A percentile compares a stretch with the other conserved stretches of the same genome.
Evolutionary conservation across 1,284 basidiomycete species (phyloP).

Genomic region (Trametes polyzona): DNA sequence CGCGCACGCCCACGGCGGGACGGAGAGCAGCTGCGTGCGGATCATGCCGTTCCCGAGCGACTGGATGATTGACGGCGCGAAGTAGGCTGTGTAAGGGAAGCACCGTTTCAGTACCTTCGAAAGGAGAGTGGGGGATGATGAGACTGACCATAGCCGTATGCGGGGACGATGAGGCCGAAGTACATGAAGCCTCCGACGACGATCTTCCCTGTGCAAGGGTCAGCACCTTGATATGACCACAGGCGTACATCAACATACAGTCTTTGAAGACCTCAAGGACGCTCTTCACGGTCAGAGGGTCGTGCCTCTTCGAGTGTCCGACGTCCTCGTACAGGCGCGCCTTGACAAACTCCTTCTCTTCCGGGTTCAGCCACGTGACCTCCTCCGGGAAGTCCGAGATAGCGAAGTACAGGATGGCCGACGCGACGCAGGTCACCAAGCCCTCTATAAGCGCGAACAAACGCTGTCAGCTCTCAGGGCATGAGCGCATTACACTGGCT

Average conservation of each 20-base stretch:
- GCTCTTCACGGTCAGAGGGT: constrained; percentile 26
- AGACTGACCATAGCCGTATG: constrained; percentile 35
- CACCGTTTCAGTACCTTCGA: neutral
- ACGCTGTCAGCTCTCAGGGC: neutral
- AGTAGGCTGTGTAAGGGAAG: constrained; percentile 29
- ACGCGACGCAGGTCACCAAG: constrained; percentile 38
- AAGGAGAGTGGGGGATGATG: neutral
- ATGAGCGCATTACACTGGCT: neutral
- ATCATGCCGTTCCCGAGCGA: constrained; percentile 48
- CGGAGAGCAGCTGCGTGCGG: constrained; percentile 54
- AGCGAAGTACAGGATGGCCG: constrained; percentile 31
- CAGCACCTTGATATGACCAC: too few species aligned
- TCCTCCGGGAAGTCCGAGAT: constrained; percentile 39
- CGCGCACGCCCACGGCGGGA: constrained; percentile 48
- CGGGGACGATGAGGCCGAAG: constrained; percentile 37
- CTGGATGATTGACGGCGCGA: constrained; percentile 41
- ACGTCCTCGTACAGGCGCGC: constrained; percentile 37
- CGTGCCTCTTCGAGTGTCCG: constrained; percentile 30
- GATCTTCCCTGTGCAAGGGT: constrained; percentile 32
- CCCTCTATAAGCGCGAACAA: constrained; percentile 37
- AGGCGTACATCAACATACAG: constrained; percentile 22
- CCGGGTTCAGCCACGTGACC: constrained; percentile 31
- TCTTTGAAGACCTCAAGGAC: constrained; percentile 32
- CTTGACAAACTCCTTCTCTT: constrained; percentile 37
- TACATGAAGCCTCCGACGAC: constrained; percentile 39